Base-by-base conservation (phyloP, 371 early-diverging fungal species). In the Catenaria anguillulae region DNA sequence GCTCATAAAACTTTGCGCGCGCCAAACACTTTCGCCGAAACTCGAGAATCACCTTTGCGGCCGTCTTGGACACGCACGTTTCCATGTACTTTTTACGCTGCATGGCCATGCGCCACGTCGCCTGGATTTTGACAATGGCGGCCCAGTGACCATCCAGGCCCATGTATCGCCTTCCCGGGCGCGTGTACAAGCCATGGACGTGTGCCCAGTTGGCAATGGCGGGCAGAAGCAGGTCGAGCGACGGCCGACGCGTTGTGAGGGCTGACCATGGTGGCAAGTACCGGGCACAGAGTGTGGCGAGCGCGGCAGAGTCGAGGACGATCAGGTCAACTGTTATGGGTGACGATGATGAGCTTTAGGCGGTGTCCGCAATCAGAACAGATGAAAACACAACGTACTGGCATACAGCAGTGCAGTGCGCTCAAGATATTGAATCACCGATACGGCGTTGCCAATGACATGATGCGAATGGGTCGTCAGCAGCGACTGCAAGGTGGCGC, bases 41-140 rank as follows among this genome's bases (percentile, higher is more conserved):
- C 31, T 8, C 52, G 29, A 50, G 29, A 4, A 50, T 50, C 15
- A 50, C 12, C 29, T 31, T 26, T 4, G 29, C 52, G 31, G 52
- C 52, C 29, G 52, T 29, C 31, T 50, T 50, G 52, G 52, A 50
- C 29, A 50, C 52, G 31, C 52, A 50, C 26, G 31, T 50, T 29
- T 50, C 52, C 26, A 23, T 15, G 52, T 50, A 50, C 21, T 21
- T 31, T 26, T 29, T 26, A 4, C 52, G 52, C 52, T 50, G 52
- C 15, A 10, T 15, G 19, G 26, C 26, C 52, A 50, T 50, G 17
- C 52, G 52, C 52, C 52, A 50, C 31, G 52, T 50, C 21, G 52
- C 52, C 52, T 50, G 52, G 8, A 50, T 29, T 31, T 50, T 50
- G 31, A 50, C 29, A 4, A 50, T 50, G 1, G 52, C 52, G 29